Evolutionary conservation across 2,329 filamentous ascomycete genomes (phyloP).

Genomic region (Clonostachys rhizophaga): DNA sequence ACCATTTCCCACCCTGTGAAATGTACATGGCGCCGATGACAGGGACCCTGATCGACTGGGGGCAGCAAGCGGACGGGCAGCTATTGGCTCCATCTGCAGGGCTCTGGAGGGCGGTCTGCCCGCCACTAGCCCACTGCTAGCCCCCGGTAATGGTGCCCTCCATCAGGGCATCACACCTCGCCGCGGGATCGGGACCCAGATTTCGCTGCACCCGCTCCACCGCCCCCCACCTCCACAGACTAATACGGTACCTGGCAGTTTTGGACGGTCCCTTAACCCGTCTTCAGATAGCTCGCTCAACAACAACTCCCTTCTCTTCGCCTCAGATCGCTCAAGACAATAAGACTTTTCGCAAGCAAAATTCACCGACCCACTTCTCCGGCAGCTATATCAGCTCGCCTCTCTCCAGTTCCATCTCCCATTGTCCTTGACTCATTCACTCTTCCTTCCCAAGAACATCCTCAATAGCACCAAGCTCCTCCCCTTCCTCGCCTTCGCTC

Average conservation of each 20-base stretch:
- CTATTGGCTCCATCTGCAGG: too few species aligned
- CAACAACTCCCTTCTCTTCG: too few species aligned
- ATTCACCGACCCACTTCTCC: constrained; percentile 3
- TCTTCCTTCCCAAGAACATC: background rate
- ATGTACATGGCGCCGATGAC: too few species aligned
- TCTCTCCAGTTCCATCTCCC: background rate
- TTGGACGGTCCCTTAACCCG: too few species aligned
- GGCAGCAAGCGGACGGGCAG: too few species aligned
- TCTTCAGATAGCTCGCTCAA: too few species aligned
- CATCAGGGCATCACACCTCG: background rate
- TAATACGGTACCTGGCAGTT: too few species aligned
- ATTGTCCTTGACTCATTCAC: background rate
- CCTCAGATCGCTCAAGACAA: too few species aligned
- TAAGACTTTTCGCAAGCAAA: background rate
- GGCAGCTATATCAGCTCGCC: constrained; percentile 5
- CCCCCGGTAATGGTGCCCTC: background rate
- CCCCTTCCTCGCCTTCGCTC: background rate
- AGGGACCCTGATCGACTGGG: too few species aligned
- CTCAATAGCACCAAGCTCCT: background rate
- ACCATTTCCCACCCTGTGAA: too few species aligned
- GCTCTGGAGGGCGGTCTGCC: constrained; percentile 3
- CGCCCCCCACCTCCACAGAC: background rate
- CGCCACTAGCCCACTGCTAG: constrained; percentile 3
- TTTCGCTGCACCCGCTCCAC: constrained; percentile 1
- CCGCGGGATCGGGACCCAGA: constrained; percentile 4